Base-by-base conservation (phyloP, 345 rosid genomes). In the Dovyalis caffra region DNA sequence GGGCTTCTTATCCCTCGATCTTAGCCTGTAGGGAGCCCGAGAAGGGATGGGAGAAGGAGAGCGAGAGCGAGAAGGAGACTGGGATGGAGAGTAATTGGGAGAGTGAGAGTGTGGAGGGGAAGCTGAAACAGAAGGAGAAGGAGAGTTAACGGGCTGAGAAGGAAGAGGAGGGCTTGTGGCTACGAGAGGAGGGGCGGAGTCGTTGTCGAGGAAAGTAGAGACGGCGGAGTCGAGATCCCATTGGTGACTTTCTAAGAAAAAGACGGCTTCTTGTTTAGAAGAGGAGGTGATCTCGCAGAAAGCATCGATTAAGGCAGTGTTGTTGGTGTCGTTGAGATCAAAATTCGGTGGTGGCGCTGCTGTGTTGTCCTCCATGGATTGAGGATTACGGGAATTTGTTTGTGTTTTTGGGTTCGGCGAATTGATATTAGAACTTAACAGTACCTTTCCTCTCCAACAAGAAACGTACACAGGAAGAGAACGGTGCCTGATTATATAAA, bases 221-320 rank as follows among this genome's bases (percentile, higher is more conserved):
- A 95, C 91, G 77, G 99, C 98, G 53, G 96, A 78, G 85, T 91
- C 98, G 26, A 95, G 90, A 85, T 92, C 87, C 91, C 92, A 95
- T 34, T 84, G 91, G 77, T 95, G 98, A 70, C 90, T 85, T 78
- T 95, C 99, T 35, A 93, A 86, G 89, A 86, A 93, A 85, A 95
- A 95, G 61, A 73, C 62, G 62, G 98, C 98, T 88, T 95, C 97
- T 75, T 90, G 88, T 56, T 74, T 78, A 51, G 95, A 77, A 57
- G 99, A 88, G 9, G 99, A 92, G 8, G 99, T 88, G 82, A 95
- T 93, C 85, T 93, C 99, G 45, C 88, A 23, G 85, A 95, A 95
- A 70, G 97, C 90, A 76, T 38, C 78, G 81, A 93, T 79, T 8
- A 88, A 82, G 69, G 82, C 74, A 0, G 78, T 51, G 82, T 72